These are phyloP conservation scores for Ustilago bromivora DNA, from an alignment of 1,284 basidiomycete genomes.

Conservation along the genomic window DNA sequence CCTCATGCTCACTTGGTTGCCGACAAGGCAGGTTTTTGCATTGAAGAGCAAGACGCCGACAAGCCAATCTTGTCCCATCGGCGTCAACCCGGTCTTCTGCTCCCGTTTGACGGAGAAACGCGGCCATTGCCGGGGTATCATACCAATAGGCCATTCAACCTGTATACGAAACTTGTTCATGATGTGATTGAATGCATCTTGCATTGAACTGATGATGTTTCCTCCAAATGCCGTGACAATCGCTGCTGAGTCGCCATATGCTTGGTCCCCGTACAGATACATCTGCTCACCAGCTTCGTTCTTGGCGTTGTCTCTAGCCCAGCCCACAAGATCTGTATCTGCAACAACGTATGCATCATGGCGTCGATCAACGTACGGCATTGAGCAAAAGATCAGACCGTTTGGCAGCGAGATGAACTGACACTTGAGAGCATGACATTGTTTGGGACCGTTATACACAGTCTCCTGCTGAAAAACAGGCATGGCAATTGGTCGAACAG, in stretches of 20 bases:
- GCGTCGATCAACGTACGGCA: neutral
- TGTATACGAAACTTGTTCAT: slow-evolving; percentile 8
- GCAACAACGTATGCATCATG: neutral
- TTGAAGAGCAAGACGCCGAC: neutral
- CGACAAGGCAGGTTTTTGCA: slow-evolving; percentile 2
- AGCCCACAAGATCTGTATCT: neutral
- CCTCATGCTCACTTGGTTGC: neutral
- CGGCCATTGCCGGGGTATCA: neutral
- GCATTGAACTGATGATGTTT: slow-evolving; percentile 3
- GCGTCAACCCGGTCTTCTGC: neutral
- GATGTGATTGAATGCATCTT: neutral
- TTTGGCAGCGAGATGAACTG: slow-evolving; percentile 9
- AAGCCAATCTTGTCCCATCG: neutral
- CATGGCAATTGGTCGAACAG: slow-evolving; percentile 9
- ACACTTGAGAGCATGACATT: slow-evolving; percentile 12
- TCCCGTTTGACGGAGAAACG: neutral
- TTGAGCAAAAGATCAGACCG: slow-evolving; percentile 14
- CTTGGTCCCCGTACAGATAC: slow-evolving; percentile 1
- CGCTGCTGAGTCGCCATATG: neutral
- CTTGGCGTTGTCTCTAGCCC: slow-evolving; percentile 1
- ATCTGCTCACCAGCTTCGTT: neutral
- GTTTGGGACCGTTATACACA: slow-evolving; percentile 17
- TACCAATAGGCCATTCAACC: slow-evolving; percentile 1
- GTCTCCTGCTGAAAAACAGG: neutral
- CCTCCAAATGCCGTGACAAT: neutral